A percentile compares a stretch with the other conserved stretches of the same genome.
Evolutionary conservation across 2,329 filamentous ascomycete genomes (phyloP).

Genomic region (Stachybotrys elegans): DNA sequence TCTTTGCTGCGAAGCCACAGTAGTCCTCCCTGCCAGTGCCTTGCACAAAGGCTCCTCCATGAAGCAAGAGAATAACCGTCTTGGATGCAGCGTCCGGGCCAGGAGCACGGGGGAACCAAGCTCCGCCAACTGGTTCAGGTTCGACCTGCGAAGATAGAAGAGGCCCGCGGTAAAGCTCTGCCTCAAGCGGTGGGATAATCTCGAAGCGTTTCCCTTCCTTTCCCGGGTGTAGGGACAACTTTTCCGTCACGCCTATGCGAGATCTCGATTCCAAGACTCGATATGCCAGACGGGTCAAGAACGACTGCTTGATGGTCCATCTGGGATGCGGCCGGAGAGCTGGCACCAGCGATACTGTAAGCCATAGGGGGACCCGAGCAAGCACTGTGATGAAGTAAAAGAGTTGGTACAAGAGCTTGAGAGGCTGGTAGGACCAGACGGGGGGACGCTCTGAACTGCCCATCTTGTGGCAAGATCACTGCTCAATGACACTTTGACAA

Average conservation of each 20-base stretch:
- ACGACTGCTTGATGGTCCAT: not conserved
- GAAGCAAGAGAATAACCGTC: conserved; percentile 14
- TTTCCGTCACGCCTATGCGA: conserved; percentile 6
- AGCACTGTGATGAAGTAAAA: not conserved
- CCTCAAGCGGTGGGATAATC: conserved; percentile 6
- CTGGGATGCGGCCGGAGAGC: not conserved
- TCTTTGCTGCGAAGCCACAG: not conserved
- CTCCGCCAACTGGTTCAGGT: conserved; percentile 10
- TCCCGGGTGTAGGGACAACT: conserved; percentile 16
- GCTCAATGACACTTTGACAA: no score
- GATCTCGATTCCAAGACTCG: not conserved
- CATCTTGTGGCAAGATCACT: no score
- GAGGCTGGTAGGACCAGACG: not conserved
- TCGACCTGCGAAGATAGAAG: conserved; percentile 5
- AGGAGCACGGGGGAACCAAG: conserved; percentile 11
- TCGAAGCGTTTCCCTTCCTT: conserved; percentile 15
- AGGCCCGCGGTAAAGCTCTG: conserved; percentile 9
- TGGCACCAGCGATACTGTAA: not conserved
- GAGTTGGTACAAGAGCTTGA: not conserved
- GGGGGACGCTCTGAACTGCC: no score
- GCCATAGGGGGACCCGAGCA: not conserved
- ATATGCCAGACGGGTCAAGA: not conserved
- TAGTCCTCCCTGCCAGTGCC: not conserved
- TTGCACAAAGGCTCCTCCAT: not conserved
- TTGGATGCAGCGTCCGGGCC: not conserved